phyloP scores from a whole-genome alignment of 805 yeast genomes.

The Brettanomyces bruxellensis region DNA sequence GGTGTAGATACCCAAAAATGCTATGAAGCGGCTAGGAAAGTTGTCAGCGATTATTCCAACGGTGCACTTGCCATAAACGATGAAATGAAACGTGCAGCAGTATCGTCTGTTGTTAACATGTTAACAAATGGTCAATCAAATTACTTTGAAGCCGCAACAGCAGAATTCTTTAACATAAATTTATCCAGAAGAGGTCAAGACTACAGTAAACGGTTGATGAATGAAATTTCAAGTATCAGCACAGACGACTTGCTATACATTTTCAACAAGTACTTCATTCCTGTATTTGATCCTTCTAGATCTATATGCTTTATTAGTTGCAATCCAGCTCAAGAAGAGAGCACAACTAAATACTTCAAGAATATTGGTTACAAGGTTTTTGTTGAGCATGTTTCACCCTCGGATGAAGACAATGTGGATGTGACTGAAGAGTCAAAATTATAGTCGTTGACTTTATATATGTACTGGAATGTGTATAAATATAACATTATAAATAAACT shows the following conservation, averaged over 20 bases:
- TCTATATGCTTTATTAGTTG: constrained; percentile 64
- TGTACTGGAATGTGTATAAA: background rate
- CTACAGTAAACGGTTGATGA: constrained; percentile 46
- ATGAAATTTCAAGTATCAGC: constrained; percentile 42
- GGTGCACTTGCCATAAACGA: constrained; percentile 50
- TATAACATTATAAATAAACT: background rate
- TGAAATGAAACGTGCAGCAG: constrained; percentile 58
- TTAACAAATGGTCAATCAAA: constrained; percentile 66
- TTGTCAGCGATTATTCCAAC: constrained; percentile 49
- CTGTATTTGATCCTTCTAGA: constrained; percentile 47
- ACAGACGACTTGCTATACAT: constrained; percentile 40
- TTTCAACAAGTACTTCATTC: constrained; percentile 51
- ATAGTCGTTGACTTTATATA: background rate
- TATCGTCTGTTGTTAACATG: constrained; percentile 64
- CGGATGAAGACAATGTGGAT: constrained; percentile 18
- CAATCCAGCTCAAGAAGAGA: constrained; percentile 54
- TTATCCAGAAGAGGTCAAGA: constrained; percentile 64
- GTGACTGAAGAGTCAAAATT: constrained; percentile 13
- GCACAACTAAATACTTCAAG: constrained; percentile 37
- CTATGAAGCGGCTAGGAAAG: constrained; percentile 47
- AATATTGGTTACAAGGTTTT: constrained; percentile 49
- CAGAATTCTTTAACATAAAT: constrained; percentile 57
- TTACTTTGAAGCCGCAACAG: constrained; percentile 52
- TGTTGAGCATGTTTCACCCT: constrained; percentile 42
- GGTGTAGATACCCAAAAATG: constrained; percentile 76